Percentiles rank a stretch among this genome's conserved stretches.
phyloP scores from a whole-genome alignment of 2,329 filamentous ascomycete genomes.

The Phyllosticta ampelicida region DNA sequence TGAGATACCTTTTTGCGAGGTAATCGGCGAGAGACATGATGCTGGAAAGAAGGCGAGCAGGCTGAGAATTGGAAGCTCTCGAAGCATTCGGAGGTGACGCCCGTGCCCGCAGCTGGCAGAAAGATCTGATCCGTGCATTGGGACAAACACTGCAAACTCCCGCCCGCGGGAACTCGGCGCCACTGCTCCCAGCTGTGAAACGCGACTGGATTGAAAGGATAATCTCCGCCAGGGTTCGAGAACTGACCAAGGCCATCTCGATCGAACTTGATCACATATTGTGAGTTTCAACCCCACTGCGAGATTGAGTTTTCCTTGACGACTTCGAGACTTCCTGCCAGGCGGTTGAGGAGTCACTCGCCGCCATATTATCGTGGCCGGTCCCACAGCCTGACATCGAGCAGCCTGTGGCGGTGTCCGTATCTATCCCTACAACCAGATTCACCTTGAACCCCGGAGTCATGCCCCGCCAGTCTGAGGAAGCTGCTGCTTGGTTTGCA shows the following conservation, averaged over 20 bases:
- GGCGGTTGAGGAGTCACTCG: neutral
- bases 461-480: slow-evolving; percentile 59
- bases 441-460: neutral
- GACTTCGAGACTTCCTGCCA: neutral
- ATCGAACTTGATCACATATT: neutral
- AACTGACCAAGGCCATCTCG: neutral
- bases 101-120: neutral
- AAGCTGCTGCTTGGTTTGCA: slow-evolving; percentile 62
- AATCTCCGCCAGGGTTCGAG: neutral
- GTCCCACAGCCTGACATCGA: neutral
- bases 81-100: slow-evolving; percentile 9
- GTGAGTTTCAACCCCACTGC: neutral
- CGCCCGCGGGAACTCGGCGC: neutral
- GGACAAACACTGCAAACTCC: slow-evolving; percentile 1
- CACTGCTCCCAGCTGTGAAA: neutral
- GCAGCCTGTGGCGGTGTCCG: too few relatives aligned
- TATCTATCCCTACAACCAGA: neutral
- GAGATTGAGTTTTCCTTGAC: neutral
- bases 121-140: neutral
- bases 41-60: neutral
- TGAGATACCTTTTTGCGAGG: slow-evolving; percentile 84
- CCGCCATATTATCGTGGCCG: neutral
- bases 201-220: neutral
- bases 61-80: slow-evolving; percentile 8
- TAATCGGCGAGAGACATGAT: slow-evolving; percentile 66